Conservation (phyloP, 1,284 basidiomycete species). For the Malassezia japonica region DNA sequence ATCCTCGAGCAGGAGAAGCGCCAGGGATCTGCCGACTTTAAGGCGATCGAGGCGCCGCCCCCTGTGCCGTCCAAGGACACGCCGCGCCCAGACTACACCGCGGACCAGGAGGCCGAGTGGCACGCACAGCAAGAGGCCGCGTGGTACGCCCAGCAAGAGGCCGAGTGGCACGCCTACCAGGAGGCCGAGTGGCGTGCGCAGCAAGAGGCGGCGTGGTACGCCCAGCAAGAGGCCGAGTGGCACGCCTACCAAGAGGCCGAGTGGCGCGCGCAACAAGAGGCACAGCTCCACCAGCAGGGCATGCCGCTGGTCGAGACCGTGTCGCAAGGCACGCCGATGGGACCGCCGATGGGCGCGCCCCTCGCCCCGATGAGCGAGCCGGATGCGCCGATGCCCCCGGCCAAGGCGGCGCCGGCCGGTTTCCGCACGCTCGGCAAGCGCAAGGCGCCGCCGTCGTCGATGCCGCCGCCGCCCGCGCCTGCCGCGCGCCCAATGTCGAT, state of each 20-base stretch:
- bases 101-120: background rate
- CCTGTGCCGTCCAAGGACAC: background rate
- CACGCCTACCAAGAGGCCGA: background rate
- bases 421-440: background rate
- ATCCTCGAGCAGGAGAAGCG: constrained; percentile 39
- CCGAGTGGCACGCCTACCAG: constrained; percentile 1
- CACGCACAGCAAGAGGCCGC: background rate
- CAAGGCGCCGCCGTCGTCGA: background rate
- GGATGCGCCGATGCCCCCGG: background rate
- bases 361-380: background rate
- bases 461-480: background rate
- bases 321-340: background rate
- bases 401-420: background rate
- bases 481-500: background rate
- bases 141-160: background rate
- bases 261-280: background rate
- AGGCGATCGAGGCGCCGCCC: background rate
- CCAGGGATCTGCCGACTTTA: constrained; percentile 8
- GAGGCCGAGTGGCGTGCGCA: background rate
- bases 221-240: background rate
- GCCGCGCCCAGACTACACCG: background rate
- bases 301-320: background rate
- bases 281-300: background rate
- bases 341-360: background rate
- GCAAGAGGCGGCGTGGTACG: constrained; percentile 1